Percentiles rank a stretch among this genome's conserved stretches.
These are phyloP conservation scores for Meyerozyma elateridarum DNA, from an alignment of 1,139 yeast genomes.

Conservation along the genomic window DNA sequence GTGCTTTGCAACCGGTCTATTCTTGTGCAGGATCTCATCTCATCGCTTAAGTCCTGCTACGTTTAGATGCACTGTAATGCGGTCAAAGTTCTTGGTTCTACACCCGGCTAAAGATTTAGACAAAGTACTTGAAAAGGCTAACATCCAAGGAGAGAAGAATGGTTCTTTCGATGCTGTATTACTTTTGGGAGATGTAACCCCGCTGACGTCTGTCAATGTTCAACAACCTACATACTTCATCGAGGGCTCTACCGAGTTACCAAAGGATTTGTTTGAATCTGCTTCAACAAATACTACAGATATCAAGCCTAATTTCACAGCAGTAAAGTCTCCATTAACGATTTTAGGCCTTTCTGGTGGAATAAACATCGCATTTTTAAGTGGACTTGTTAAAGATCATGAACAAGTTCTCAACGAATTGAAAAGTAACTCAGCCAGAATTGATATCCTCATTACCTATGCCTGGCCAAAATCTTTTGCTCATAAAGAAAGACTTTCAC, in stretches of 20 bases:
- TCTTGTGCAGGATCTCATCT: too few relatives aligned
- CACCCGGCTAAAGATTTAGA: conserved; percentile 42
- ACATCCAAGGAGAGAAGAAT: conserved; percentile 46
- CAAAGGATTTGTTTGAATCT: neutral
- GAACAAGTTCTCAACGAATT: conserved; percentile 14
- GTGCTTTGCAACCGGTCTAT: too few relatives aligned
- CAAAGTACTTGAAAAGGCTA: conserved; percentile 44
- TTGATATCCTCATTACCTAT: conserved; percentile 56
- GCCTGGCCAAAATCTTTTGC: conserved; percentile 59
- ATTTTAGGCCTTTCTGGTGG: conserved; percentile 40
- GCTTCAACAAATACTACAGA: conserved; percentile 9
- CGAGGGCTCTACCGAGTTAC: conserved; percentile 13
- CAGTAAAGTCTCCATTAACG: conserved; percentile 23
- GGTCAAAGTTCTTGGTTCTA: conserved; percentile 40
- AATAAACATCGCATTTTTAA: conserved; percentile 42
- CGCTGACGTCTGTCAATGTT: conserved; percentile 12
- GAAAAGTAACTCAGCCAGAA: conserved; percentile 8
- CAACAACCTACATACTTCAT: conserved; percentile 29
- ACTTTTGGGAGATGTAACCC: conserved; percentile 45
- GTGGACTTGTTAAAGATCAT: conserved; percentile 23
- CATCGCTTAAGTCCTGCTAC: too few relatives aligned
- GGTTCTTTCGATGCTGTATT: conserved; percentile 63
- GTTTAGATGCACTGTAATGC: too few relatives aligned
- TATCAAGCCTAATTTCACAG: conserved; percentile 18
- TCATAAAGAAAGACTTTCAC: conserved; percentile 29